phyloP scores from a whole-genome alignment of 768 basidiomycete genomes.

The Suillus subluteus region DNA sequence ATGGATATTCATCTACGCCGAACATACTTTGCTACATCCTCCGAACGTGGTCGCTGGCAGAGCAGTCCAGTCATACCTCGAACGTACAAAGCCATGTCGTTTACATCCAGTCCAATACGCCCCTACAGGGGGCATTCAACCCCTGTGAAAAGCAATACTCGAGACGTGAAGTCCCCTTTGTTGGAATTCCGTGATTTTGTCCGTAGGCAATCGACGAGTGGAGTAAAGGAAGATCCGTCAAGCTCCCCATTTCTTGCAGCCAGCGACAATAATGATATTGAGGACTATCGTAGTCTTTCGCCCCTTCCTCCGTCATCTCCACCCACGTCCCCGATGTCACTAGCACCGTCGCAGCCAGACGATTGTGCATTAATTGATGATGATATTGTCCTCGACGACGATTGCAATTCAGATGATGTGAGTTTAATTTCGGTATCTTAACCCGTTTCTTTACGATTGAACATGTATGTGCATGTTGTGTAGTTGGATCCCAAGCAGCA shows the following conservation, averaged over 20 bases:
- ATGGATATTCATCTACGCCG: conserved; percentile 42
- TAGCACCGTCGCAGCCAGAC: conserved; percentile 38
- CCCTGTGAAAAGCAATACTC: conserved; percentile 20
- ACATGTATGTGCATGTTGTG: background rate
- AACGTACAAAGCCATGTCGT: conserved; percentile 16
- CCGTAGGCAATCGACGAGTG: conserved; percentile 8
- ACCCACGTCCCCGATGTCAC: conserved; percentile 45
- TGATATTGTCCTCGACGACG: conserved; percentile 13
- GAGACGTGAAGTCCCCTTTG: conserved; percentile 6
- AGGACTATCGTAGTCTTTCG: conserved; percentile 25
- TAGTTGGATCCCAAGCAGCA: background rate
- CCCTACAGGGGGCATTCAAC: conserved; percentile 27
- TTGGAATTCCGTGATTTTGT: conserved; percentile 13
- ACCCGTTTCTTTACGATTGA: background rate
- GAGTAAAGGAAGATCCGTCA: conserved; percentile 9
- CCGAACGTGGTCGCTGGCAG: conserved; percentile 63
- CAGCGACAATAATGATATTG: conserved; percentile 20
- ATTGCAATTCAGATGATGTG: conserved; percentile 30
- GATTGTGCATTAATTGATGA: conserved; percentile 14
- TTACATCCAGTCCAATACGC: conserved; percentile 25
- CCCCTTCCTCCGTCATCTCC: conserved; percentile 47
- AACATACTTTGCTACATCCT: conserved; percentile 58
- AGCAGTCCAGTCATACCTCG: conserved; percentile 47
- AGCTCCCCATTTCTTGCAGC: conserved; percentile 11
- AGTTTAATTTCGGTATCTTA: conserved; percentile 14